Evolutionary conservation across 2,329 filamentous ascomycete genomes (phyloP), one percentile per base, ranked within the genome.

Genomic region (Emergomyces africanus): DNA sequence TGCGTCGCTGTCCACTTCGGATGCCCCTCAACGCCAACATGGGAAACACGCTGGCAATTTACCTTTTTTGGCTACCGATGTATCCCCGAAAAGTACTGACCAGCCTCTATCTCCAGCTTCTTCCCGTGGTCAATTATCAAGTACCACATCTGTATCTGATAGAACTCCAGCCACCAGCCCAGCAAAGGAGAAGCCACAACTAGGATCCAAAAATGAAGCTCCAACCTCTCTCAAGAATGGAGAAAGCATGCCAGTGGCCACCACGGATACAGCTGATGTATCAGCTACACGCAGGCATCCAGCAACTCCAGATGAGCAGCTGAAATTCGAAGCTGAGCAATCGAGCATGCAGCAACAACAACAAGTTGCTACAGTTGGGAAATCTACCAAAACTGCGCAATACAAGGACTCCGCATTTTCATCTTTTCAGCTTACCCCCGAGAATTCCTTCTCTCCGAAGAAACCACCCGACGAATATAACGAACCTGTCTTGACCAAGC

Each of bases 231-330:
- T 50, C 10, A 35, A 59, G 9, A 41, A 14, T n/a, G 20, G 23
- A 35, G 39, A 30, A 55, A 20, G 37, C 10, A 20, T 44, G 1
- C 5, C 39, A n/a, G 35, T 14, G 33, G 62, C 66, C 10, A 68
- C 66, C 10, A 68, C 67, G 39, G 62, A 64, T 61, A 65, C 33
- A 9, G 12, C 20, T 4, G 33, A 66, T 28, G 64, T 65, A 49
- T 42, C 65, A 64, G 39, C 60, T 61, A 56, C 71, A 62, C 57
- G 62, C 65, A 65, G 68, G 50, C 71, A 74, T 60, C 77, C 78
- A 8, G 75, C 74, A 10, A 82, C 80, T 20, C 80, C 82, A 1
- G 82, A 85, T 64, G 79, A 83, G 61, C 82, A 85, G 66, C 71
- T 84, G 63, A 78, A 77, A 54, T 66, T 80, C 39, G 78, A 82